Conservation (phyloP, 768 basidiomycete species). For the Collybia sordida region DNA sequence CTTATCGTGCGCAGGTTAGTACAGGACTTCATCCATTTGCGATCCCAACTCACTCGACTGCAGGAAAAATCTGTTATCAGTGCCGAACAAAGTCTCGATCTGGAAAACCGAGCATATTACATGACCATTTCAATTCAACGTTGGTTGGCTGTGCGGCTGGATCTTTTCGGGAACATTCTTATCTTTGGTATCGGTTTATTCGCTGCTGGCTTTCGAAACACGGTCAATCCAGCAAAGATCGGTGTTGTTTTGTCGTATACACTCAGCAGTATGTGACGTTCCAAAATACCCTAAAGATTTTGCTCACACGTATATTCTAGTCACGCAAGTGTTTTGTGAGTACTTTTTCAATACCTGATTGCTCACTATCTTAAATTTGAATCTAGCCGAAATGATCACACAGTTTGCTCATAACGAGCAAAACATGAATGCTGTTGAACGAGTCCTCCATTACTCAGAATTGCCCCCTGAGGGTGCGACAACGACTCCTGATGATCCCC, state of each 20-base stretch:
- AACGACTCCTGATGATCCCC: constrained; percentile 43
- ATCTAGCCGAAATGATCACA: constrained; percentile 51
- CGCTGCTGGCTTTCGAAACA: constrained; percentile 57
- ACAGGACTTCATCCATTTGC: not conserved
- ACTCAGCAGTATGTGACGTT: constrained; percentile 40
- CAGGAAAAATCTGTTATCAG: constrained; percentile 48
- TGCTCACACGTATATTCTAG: constrained; percentile 21
- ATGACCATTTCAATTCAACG: constrained; percentile 66
- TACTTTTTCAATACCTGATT: not conserved
- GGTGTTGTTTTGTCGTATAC: constrained; percentile 63
- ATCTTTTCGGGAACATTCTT: constrained; percentile 65
- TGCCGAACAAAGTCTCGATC: constrained; percentile 54
- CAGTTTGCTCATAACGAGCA: constrained; percentile 63
- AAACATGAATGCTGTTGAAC: constrained; percentile 74
- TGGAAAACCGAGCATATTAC: constrained; percentile 63
- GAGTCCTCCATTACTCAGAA: constrained; percentile 66
- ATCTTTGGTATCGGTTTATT: constrained; percentile 72
- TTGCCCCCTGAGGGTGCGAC: constrained; percentile 56
- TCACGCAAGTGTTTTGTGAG: constrained; percentile 56
- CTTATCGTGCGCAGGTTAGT: constrained; percentile 53
- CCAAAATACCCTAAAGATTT: not conserved
- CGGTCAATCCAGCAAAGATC: constrained; percentile 58
- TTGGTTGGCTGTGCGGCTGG: constrained; percentile 64
- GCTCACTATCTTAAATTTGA: not conserved
- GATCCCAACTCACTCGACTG: not conserved